A percentile compares a stretch with the other conserved stretches of the same genome.
phyloP scores from a whole-genome alignment of 2,329 filamentous ascomycete species.

The Neonectria sp. region DNA sequence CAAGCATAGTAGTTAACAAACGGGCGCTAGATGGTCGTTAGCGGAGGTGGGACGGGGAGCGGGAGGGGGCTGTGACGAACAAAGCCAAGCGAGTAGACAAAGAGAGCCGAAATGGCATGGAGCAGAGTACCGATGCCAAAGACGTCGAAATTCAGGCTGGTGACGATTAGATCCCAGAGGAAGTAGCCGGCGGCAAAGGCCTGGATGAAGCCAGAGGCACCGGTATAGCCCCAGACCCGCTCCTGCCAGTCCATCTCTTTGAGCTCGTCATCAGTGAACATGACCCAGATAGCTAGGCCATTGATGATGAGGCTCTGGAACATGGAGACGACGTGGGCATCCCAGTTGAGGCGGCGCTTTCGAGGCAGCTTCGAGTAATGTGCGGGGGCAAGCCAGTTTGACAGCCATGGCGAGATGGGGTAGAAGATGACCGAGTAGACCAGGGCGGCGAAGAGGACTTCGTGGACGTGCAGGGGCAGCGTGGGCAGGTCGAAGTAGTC shows the following conservation, averaged over 20 bases:
- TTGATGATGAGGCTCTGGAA: slow-evolving; percentile 83
- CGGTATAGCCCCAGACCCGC: slow-evolving; percentile 84
- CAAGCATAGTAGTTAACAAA: slow-evolving; percentile 88
- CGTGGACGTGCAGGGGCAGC: slow-evolving; percentile 83
- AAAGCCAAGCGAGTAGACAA: slow-evolving; percentile 84
- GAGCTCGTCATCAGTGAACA: slow-evolving; percentile 78
- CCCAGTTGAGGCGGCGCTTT: slow-evolving; percentile 82
- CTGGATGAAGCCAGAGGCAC: slow-evolving; percentile 79
- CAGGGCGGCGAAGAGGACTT: slow-evolving; percentile 76
- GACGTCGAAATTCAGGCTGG: slow-evolving; percentile 75
- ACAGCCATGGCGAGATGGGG: slow-evolving; percentile 78
- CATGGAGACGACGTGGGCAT: slow-evolving; percentile 89
- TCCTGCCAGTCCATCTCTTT: slow-evolving; percentile 76
- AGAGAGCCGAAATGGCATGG: slow-evolving; percentile 81
- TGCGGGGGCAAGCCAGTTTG: slow-evolving; percentile 71
- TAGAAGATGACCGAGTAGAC: slow-evolving; percentile 79
- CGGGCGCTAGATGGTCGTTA: slow-evolving; percentile 71
- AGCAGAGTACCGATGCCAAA: slow-evolving; percentile 85
- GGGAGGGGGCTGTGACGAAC: slow-evolving; percentile 65
- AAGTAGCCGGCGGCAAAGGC: slow-evolving; percentile 87
- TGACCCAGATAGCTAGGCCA: slow-evolving; percentile 80
- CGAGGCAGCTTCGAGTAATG: slow-evolving; percentile 76
- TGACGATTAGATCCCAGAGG: slow-evolving; percentile 84
- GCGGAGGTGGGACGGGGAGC: slow-evolving; percentile 11
- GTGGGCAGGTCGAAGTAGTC: slow-evolving; percentile 74